Conservation (phyloP, 2,329 filamentous ascomycete genomes). For the Pestalotiopsis sp. region DNA sequence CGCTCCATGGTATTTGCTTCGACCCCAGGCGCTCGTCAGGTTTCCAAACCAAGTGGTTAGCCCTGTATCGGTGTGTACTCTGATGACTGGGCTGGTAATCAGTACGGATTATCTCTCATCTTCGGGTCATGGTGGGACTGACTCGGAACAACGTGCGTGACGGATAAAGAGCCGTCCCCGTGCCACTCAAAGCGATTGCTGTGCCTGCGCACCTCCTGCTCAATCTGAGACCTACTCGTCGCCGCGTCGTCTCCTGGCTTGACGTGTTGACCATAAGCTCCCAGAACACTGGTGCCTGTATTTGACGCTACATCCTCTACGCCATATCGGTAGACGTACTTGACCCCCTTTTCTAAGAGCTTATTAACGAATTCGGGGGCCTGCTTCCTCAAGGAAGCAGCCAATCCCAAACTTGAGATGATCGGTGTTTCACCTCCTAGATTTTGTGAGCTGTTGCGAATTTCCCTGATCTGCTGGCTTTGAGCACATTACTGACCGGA, state of each 20-base stretch:
- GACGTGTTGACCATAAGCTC: conserved; percentile 32
- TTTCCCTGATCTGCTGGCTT: too few relatives aligned
- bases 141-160: conserved; percentile 33
- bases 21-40: conserved; percentile 35
- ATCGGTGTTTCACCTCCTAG: conserved; percentile 36
- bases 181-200: conserved; percentile 33
- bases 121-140: conserved; percentile 6
- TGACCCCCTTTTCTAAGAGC: conserved; percentile 27
- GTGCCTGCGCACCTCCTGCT: conserved; percentile 32
- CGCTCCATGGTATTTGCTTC: conserved; percentile 32
- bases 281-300: conserved; percentile 31
- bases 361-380: conserved; percentile 29
- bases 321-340: conserved; percentile 32
- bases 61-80: conserved; percentile 27
- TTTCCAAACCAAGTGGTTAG: conserved; percentile 33
- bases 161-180: conserved; percentile 33
- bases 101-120: neutral
- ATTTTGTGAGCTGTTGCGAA: neutral
- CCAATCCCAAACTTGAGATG: conserved; percentile 30
- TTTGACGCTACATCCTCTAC: conserved; percentile 26
- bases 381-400: conserved; percentile 23
- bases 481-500: too few relatives aligned
- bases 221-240: conserved; percentile 26
- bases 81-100: conserved; percentile 20
- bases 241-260: conserved; percentile 22